A percentile compares a stretch with the other conserved stretches of the same genome.
Evolutionary conservation across 805 yeast species (phyloP).

Genomic region (Wickerhamomyces sydowiorum): DNA sequence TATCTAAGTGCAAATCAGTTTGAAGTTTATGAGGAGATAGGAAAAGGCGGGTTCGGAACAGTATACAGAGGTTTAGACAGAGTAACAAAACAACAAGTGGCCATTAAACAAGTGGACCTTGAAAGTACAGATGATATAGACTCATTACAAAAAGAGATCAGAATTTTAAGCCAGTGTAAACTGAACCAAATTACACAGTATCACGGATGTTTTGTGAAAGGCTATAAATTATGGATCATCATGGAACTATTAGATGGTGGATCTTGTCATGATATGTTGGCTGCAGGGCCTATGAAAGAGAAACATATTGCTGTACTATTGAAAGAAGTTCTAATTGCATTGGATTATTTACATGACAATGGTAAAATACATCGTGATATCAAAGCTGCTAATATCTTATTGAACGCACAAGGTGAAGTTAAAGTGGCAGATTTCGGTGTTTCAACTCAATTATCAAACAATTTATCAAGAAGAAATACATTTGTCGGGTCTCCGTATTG

Average conservation of each 20-base stretch:
- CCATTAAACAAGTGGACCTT: slow-evolving; percentile 85
- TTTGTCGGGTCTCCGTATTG: slow-evolving; percentile 86
- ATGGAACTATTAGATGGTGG: slow-evolving; percentile 99
- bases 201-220: slow-evolving; percentile 79
- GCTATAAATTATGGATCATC: slow-evolving; percentile 87
- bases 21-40: slow-evolving; percentile 72
- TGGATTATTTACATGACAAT: slow-evolving; percentile 64
- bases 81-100: slow-evolving; percentile 73
- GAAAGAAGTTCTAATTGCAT: slow-evolving; percentile 72
- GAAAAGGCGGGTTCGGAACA: slow-evolving; percentile 94
- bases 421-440: slow-evolving; percentile 96
- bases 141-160: slow-evolving; percentile 89
- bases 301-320: slow-evolving; percentile 69
- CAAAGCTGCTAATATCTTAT: slow-evolving; percentile 84
- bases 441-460: slow-evolving; percentile 74
- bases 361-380: slow-evolving; percentile 90
- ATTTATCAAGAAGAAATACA: slow-evolving; percentile 58
- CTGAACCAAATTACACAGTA: slow-evolving; percentile 83
- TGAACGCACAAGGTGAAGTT: slow-evolving; percentile 65
- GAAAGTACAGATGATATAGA: slow-evolving; percentile 89
- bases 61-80: slow-evolving; percentile 81
- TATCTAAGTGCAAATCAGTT: slow-evolving; percentile 26
- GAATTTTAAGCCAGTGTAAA: slow-evolving; percentile 74
- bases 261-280: slow-evolving; percentile 64
- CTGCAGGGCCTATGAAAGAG: slow-evolving; percentile 89